Conservation (phyloP, 345 rosid genomes). For the Cochlearia excelsa region DNA sequence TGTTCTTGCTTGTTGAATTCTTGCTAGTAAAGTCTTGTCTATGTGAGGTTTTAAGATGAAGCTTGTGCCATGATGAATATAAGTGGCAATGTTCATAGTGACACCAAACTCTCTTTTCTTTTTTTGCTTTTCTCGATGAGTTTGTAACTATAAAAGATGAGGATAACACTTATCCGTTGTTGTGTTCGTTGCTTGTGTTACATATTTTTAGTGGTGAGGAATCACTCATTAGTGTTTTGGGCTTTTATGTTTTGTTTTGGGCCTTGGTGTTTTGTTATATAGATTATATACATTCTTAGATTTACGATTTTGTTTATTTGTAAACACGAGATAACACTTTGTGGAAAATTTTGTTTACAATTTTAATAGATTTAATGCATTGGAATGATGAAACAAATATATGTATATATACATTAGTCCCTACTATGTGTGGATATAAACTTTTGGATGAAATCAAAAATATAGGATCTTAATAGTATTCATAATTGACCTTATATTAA, state of each 20-base stretch:
- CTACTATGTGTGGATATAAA: neutral
- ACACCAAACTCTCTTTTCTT: constrained; percentile 2
- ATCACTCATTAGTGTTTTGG: constrained; percentile 16
- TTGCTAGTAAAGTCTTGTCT: neutral
- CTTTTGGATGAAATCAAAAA: neutral
- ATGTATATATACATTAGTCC: too few relatives aligned
- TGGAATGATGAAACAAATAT: too few relatives aligned
- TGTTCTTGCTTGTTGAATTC: constrained; percentile 14
- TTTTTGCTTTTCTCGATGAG: constrained; percentile 6
- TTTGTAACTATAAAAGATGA: constrained; percentile 17
- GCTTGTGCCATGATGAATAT: constrained; percentile 11
- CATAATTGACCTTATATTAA: neutral
- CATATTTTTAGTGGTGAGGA: constrained; percentile 27
- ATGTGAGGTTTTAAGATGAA: constrained; percentile 17
- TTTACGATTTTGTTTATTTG: neutral
- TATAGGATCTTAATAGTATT: neutral
- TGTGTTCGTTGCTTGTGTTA: constrained; percentile 17
- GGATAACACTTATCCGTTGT: constrained; percentile 35
- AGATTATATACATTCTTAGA: neutral
- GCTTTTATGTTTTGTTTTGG: constrained; percentile 1
- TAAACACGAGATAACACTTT: too few relatives aligned
- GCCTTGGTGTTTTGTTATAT: neutral
- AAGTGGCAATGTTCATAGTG: constrained; percentile 30
- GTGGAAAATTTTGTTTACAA: too few relatives aligned
- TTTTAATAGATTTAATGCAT: too few relatives aligned